Base-by-base conservation (phyloP, 352 stramenopile genomes). In the Phytopythium mirpurense region DNA sequence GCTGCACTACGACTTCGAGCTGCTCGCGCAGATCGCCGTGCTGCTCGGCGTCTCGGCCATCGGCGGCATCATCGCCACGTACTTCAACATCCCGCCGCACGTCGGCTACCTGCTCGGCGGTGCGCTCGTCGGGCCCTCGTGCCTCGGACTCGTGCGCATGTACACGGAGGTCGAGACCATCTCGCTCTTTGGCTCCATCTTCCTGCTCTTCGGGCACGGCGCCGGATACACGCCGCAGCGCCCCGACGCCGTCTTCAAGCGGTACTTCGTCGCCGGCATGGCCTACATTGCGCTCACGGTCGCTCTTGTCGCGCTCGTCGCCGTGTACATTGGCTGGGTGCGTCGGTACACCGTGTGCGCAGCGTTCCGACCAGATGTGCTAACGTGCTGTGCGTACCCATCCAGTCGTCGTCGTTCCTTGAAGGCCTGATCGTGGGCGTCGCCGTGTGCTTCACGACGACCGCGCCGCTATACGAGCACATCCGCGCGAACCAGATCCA, bases 91-190 rank as follows among this genome's bases (percentile, higher is more conserved):
- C 18, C 90, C 91, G 16, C 84, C 88, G n/a, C 85, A 95, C 51
- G 77, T 96, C 18, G 91, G 91, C 0, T 97, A 96, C 70, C 68
- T 98, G 18, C 71, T 97, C 1, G 90, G 87, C 32, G 91, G 91
- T 26, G 88, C 92, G 29, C 62, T 97, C 2, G 86, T 97, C 5
- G 91, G 91, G 19, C 91, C 90, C 16, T 96, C 85, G 24, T 95
- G 90, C 41, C 62, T 96, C 15, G 83, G 79, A 5, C 53, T 96
- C 18, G 87, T 97, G 24, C 70, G 78, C 34, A 68, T 96, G 27
- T 94, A 96, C 61, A 91, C 93, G 50, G 83, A 97, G 57, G 91
- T 97, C 18, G 86, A 97, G 59, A 98, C 90, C 1, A 85, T 98
- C 51, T 96, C 88, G 32, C 83, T 97, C 26, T 97, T 98, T 58